Conservation (phyloP, 257 asterid species). For the Rehmannia glutinosa region DNA sequence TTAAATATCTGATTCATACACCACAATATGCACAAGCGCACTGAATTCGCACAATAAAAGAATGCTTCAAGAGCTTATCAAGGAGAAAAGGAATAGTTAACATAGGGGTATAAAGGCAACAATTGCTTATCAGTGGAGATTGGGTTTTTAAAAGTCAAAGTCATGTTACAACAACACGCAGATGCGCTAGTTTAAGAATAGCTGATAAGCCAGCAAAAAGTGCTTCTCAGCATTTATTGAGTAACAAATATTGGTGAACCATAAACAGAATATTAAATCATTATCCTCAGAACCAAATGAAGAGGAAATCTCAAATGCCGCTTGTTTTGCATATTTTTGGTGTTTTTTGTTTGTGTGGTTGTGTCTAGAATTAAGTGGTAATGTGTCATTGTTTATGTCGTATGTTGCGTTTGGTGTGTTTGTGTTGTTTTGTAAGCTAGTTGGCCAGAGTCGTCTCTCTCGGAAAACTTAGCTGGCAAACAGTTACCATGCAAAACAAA, state of each 20-base stretch:
- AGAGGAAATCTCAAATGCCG: background rate
- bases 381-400: too few species aligned
- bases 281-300: conserved; percentile 9
- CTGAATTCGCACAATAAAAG: background rate
- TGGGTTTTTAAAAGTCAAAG: background rate
- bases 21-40: conserved; percentile 7
- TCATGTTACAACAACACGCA: background rate
- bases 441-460: too few species aligned
- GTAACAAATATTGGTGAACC: background rate
- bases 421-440: too few species aligned
- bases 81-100: background rate
- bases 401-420: too few species aligned
- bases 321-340: background rate
- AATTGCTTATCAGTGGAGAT: background rate
- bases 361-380: too few species aligned
- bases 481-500: too few species aligned
- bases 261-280: background rate
- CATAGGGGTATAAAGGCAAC: background rate
- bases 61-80: conserved; percentile 4
- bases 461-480: too few species aligned
- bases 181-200: background rate
- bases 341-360: too few species aligned
- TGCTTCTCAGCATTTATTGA: background rate
- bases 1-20: conserved; percentile 7
- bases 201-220: background rate